Conservation (phyloP, 2,329 filamentous ascomycete genomes). For the Helicocarpus griseus region DNA sequence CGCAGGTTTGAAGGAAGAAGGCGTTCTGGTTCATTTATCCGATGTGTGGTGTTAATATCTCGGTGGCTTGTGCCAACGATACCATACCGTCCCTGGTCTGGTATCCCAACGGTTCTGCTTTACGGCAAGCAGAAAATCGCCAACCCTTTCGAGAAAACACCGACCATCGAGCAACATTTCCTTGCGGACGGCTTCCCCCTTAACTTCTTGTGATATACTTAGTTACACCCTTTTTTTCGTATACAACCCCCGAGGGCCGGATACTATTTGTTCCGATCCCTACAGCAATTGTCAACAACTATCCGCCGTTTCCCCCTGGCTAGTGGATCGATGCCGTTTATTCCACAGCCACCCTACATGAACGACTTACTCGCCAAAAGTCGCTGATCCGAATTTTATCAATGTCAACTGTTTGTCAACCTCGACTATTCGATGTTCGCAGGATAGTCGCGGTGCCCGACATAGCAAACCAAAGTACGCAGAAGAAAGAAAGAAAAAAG, state of each 20-base stretch:
- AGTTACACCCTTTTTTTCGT: not conserved
- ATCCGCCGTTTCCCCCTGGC: not conserved
- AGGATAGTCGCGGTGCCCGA: not conserved
- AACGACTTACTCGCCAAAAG: not conserved
- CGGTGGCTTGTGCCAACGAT: not conserved
- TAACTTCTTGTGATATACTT: not conserved
- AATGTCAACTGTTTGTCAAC: not conserved
- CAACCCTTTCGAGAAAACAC: not conserved
- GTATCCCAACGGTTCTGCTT: not conserved
- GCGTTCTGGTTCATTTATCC: slow-evolving; percentile 8
- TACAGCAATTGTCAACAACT: not conserved
- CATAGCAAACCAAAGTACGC: not conserved
- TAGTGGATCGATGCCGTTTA: not conserved
- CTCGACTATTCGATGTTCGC: not conserved
- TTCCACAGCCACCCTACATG: not conserved
- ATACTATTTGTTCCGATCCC: not conserved
- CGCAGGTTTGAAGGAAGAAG: slow-evolving; percentile 6
- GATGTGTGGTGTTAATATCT: not conserved
- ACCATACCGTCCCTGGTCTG: not conserved
- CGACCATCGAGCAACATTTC: not conserved
- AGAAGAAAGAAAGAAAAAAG: not conserved
- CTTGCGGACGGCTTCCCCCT: not conserved
- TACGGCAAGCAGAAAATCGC: no score
- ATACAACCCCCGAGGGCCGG: not conserved
- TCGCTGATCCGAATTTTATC: not conserved